These are phyloP conservation scores for Zoysia matrella DNA, from an alignment of 202 grass and related monocot species.

Conservation along the genomic window DNA sequence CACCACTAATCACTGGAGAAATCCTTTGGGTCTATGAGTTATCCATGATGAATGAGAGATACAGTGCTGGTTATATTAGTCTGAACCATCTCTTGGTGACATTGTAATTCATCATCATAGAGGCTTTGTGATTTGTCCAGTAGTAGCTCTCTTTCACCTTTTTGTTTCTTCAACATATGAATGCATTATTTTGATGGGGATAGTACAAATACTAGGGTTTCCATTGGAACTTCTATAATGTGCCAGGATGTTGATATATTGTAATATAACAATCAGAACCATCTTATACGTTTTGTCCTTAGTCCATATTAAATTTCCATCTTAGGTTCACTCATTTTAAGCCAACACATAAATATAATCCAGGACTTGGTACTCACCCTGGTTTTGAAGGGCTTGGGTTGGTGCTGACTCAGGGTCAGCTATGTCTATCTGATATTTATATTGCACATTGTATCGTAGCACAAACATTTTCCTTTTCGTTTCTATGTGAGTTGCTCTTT, in stretches of 20 bases:
- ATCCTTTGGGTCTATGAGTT: background rate
- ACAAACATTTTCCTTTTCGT: constrained; percentile 18
- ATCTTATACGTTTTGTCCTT: no score
- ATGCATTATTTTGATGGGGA: background rate
- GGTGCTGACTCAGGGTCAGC: constrained; percentile 16
- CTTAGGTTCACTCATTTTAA: background rate
- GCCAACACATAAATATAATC: background rate
- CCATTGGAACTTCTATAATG: background rate
- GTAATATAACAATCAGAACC: no score
- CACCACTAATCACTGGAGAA: background rate
- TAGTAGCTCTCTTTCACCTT: background rate
- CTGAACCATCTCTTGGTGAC: background rate
- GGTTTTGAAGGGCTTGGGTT: constrained; percentile 5
- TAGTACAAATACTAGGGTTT: background rate
- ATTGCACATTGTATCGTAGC: constrained; percentile 15
- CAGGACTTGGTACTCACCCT: constrained; percentile 7
- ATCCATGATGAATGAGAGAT: background rate
- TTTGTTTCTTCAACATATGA: background rate
- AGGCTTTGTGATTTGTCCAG: constrained; percentile 3
- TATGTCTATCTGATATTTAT: constrained; percentile 24
- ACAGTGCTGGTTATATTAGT: background rate
- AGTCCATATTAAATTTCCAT: constrained; percentile 12
- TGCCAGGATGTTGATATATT: background rate
- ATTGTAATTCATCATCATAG: background rate
- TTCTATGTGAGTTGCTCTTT: background rate